phyloP scores from a whole-genome alignment of 164 flowering plant genomes.

The Macadamia tetraphylla region DNA sequence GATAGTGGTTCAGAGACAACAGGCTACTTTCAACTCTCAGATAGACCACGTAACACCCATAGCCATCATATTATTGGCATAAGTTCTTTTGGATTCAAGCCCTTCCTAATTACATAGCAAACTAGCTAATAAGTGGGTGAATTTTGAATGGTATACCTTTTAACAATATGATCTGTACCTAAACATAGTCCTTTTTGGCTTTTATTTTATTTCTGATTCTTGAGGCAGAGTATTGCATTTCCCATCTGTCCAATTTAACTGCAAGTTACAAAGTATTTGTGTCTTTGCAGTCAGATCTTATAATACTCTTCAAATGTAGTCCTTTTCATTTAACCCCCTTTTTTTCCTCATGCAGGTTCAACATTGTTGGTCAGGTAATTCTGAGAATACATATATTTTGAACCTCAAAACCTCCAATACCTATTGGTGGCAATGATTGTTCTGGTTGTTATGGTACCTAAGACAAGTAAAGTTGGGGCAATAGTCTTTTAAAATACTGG shows the following conservation, averaged over 20 bases:
- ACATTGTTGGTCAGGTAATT: slow-evolving; percentile 97
- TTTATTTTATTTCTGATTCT: no score
- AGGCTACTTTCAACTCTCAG: no score
- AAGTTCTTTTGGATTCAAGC: no score
- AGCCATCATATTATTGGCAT: no score
- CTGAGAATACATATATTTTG: background rate
- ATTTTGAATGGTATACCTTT: no score
- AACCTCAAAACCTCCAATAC: slow-evolving; percentile 10
- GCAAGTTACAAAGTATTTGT: background rate
- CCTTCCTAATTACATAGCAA: no score
- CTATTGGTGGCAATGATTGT: slow-evolving; percentile 1
- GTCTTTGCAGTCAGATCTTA: background rate
- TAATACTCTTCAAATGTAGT: background rate
- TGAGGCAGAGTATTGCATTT: background rate
- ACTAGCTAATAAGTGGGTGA: no score
- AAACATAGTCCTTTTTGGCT: no score
- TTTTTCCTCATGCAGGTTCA: slow-evolving; percentile 67
- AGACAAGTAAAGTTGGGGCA: slow-evolving; percentile 3
- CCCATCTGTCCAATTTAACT: background rate
- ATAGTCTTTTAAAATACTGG: slow-evolving; percentile 9
- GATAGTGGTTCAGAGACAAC: no score
- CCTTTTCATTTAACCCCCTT: background rate
- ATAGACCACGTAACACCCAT: no score
- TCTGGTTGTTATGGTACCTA: background rate
- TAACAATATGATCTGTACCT: no score